A percentile compares a stretch with the other conserved stretches of the same genome.
These are phyloP conservation scores for Podospora tetraspora DNA, from an alignment of 495 filamentous ascomycete genomes.

Conservation along the genomic window DNA sequence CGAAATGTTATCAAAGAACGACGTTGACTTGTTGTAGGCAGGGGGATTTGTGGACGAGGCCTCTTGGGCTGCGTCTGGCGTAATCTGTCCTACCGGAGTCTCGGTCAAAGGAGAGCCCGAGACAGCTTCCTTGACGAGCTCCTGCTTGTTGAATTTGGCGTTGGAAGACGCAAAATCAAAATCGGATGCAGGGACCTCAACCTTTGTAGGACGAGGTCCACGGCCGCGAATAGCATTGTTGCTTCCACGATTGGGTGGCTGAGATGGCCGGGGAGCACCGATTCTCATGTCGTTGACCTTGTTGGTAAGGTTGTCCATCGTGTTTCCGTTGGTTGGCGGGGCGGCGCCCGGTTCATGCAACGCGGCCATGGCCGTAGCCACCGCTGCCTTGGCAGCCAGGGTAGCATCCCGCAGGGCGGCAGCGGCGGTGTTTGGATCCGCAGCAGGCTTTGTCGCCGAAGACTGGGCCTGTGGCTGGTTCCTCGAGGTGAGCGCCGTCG, in stretches of 20 bases:
- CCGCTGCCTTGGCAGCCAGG: conserved; percentile 75
- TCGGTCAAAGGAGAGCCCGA: conserved; percentile 67
- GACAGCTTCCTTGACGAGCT: conserved; percentile 86
- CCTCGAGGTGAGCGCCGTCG: conserved; percentile 59
- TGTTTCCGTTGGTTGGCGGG: conserved; percentile 44
- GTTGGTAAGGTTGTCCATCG: conserved; percentile 72
- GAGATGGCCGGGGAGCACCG: conserved; percentile 46
- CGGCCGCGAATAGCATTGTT: conserved; percentile 53
- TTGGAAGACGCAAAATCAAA: conserved; percentile 93
- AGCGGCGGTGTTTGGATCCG: conserved; percentile 22
- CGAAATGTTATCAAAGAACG: conserved; percentile 97
- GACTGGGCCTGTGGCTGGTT: conserved; percentile 28
- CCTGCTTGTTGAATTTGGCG: conserved; percentile 97
- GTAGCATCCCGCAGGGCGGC: conserved; percentile 62
- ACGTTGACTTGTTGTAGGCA: conserved; percentile 75
- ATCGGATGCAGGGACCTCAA: conserved; percentile 83
- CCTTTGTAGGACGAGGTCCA: conserved; percentile 52
- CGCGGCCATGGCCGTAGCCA: conserved; percentile 74
- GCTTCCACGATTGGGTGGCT: conserved; percentile 25
- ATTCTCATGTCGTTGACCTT: conserved; percentile 86
- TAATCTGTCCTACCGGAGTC: conserved; percentile 31
- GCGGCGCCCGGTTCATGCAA: conserved; percentile 42
- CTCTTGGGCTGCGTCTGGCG: conserved; percentile 31
- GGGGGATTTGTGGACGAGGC: conserved; percentile 33
- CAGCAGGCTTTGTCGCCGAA: conserved; percentile 32